A percentile compares a stretch with the other conserved stretches of the same genome.
Conservation (phyloP, 2,329 filamentous ascomycete genomes). For the Stagonosporopsis rhizophila region DNA sequence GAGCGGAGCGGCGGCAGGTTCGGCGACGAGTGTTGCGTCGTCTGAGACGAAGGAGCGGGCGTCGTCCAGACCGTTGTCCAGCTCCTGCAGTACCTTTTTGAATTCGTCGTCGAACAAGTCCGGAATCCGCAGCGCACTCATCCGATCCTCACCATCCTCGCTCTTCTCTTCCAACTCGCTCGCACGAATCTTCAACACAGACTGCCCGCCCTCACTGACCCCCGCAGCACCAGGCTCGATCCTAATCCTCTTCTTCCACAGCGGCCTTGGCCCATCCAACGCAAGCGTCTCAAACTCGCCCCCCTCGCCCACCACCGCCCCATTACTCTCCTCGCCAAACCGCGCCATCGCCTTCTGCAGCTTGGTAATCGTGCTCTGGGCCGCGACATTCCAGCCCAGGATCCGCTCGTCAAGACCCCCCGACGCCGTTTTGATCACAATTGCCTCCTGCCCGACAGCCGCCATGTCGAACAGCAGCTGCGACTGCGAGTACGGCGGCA, state of each 20-base stretch:
- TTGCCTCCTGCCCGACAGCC: constrained; percentile 77
- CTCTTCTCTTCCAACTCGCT: constrained; percentile 62
- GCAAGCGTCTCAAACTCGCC: constrained; percentile 96
- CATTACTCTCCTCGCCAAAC: constrained; percentile 71
- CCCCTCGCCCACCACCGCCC: constrained; percentile 85
- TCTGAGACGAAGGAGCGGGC: constrained; percentile 6
- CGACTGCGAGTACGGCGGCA: constrained; percentile 62
- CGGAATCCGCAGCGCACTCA: constrained; percentile 62
- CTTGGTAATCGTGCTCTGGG: constrained; percentile 54
- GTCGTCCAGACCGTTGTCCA: constrained; percentile 13
- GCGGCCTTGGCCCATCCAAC: constrained; percentile 73
- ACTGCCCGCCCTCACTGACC: constrained; percentile 76
- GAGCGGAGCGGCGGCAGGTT: neutral
- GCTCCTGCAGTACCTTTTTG: constrained; percentile 42
- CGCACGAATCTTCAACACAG: constrained; percentile 70
- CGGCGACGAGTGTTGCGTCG: constrained; percentile 14
- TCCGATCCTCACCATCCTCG: constrained; percentile 25
- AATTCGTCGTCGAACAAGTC: constrained; percentile 72
- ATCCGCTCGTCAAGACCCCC: constrained; percentile 82
- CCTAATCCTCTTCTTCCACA: constrained; percentile 77
- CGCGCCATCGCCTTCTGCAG: constrained; percentile 65
- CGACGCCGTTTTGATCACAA: constrained; percentile 93
- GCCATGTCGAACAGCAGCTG: constrained; percentile 82
- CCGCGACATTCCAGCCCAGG: constrained; percentile 81
- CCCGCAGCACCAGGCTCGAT: constrained; percentile 64